Conservation (phyloP, 345 rosid species). For the Euphorbia lathyris region DNA sequence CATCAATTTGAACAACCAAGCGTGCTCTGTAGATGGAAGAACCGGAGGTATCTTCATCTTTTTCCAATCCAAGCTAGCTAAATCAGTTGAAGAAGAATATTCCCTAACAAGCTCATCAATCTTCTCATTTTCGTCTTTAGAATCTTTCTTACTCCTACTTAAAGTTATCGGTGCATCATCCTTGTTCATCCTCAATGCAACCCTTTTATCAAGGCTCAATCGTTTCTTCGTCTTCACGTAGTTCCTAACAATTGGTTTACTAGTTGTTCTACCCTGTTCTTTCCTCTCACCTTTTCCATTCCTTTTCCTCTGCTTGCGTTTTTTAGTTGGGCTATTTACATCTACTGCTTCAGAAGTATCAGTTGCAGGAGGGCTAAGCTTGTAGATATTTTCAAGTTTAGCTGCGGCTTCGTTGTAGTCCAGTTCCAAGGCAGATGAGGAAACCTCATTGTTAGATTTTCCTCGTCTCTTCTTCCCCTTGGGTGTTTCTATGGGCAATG, state of each 20-base stretch:
- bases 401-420: slow-evolving; percentile 94
- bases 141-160: slow-evolving; percentile 25
- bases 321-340: slow-evolving; percentile 21
- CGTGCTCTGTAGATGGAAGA: slow-evolving; percentile 69
- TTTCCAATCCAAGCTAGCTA: slow-evolving; percentile 87
- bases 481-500: slow-evolving; percentile 42
- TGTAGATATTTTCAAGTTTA: slow-evolving; percentile 74
- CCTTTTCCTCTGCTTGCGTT: slow-evolving; percentile 42
- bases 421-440: slow-evolving; percentile 39
- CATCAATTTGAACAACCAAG: slow-evolving; percentile 90
- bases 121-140: slow-evolving; percentile 50
- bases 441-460: slow-evolving; percentile 44
- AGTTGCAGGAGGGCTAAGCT: slow-evolving; percentile 54
- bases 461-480: slow-evolving; percentile 42
- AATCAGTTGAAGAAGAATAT: slow-evolving; percentile 66
- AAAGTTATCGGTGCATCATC: slow-evolving; percentile 29
- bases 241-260: slow-evolving; percentile 44
- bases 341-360: slow-evolving; percentile 34
- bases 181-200: slow-evolving; percentile 44
- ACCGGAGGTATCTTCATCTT: slow-evolving; percentile 96
- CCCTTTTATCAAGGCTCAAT: slow-evolving; percentile 68
- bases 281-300: slow-evolving; percentile 35
- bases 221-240: slow-evolving; percentile 47
- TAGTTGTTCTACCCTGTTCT: slow-evolving; percentile 5
- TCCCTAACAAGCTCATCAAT: slow-evolving; percentile 68